Evolutionary conservation across 2,329 filamentous ascomycete species (phyloP).

Genomic region (Coniella vitis): DNA sequence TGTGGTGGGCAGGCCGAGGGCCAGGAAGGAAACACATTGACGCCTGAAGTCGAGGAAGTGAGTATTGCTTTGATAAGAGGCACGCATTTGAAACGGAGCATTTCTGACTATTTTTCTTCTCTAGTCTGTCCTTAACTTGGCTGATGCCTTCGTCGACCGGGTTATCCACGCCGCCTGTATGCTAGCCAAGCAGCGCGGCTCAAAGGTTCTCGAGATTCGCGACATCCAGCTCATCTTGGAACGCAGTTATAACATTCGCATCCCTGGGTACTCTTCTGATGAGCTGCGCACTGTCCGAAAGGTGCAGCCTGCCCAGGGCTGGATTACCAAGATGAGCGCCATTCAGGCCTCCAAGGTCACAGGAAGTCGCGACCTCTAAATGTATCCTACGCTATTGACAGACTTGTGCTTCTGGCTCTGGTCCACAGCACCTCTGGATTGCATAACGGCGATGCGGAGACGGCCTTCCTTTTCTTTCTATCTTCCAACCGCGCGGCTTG

Average conservation of each 20-base stretch:
- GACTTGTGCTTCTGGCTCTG: too few species aligned
- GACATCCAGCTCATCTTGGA: conserved; percentile 79
- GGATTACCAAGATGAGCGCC: conserved; percentile 96
- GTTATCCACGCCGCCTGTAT: conserved; percentile 82
- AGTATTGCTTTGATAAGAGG: conserved; percentile 21
- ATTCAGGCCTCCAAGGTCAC: conserved; percentile 88
- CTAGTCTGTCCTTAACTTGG: conserved; percentile 78
- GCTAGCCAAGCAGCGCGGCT: conserved; percentile 87
- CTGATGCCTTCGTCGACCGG: conserved; percentile 91
- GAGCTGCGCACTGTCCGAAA: conserved; percentile 92
- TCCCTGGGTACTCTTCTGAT: conserved; percentile 90
- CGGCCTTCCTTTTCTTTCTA: too few species aligned
- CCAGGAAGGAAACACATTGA: conserved; percentile 70
- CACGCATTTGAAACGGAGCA: neutral
- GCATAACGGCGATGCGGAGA: too few species aligned
- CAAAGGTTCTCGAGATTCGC: conserved; percentile 81
- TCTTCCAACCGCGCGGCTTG: neutral
- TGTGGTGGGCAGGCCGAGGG: conserved; percentile 70
- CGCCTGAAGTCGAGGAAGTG: conserved; percentile 94
- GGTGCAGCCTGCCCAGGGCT: conserved; percentile 77
- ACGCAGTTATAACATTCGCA: conserved; percentile 81
- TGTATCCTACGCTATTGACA: too few species aligned
- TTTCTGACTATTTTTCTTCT: conserved; percentile 1
- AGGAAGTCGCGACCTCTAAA: conserved; percentile 47
- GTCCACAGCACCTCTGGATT: too few species aligned